Conservation (phyloP, 768 basidiomycete species). For the Lactarius sp. region DNA sequence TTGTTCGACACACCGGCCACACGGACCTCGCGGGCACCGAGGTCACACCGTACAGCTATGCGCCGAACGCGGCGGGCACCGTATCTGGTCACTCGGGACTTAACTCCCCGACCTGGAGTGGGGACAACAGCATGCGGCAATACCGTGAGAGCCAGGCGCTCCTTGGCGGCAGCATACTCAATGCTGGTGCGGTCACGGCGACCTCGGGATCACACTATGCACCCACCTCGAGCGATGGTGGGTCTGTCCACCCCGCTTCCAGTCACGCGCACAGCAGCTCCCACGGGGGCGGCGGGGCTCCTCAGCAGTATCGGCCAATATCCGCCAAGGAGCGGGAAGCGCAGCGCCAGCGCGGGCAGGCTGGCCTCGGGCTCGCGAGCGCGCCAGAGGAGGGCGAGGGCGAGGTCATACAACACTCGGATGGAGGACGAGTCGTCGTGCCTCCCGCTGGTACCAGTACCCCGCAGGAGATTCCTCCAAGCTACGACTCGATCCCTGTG, state of each 20-base stretch:
- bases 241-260: neutral
- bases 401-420: slow-evolving; percentile 30
- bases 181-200: slow-evolving; percentile 21
- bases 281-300: neutral
- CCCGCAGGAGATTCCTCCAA: slow-evolving; percentile 31
- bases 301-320: slow-evolving; percentile 20
- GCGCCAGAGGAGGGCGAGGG: slow-evolving; percentile 17
- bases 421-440: slow-evolving; percentile 27
- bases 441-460: slow-evolving; percentile 11
- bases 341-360: slow-evolving; percentile 20
- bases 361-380: slow-evolving; percentile 29
- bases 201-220: slow-evolving; percentile 26
- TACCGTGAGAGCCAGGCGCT: slow-evolving; percentile 25
- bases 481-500: slow-evolving; percentile 32
- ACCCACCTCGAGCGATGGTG: slow-evolving; percentile 17
- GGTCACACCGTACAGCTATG: slow-evolving; percentile 24
- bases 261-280: slow-evolving; percentile 2
- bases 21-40: slow-evolving; percentile 23
- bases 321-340: slow-evolving; percentile 33
- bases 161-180: slow-evolving; percentile 27
- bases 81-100: slow-evolving; percentile 22
- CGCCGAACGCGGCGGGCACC: slow-evolving; percentile 27
- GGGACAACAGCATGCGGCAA: slow-evolving; percentile 29
- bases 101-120: slow-evolving; percentile 3
- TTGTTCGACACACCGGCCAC: slow-evolving; percentile 31